Conservation (phyloP, 495 filamentous ascomycete genomes). For the Aspergillus ostianus region DNA sequence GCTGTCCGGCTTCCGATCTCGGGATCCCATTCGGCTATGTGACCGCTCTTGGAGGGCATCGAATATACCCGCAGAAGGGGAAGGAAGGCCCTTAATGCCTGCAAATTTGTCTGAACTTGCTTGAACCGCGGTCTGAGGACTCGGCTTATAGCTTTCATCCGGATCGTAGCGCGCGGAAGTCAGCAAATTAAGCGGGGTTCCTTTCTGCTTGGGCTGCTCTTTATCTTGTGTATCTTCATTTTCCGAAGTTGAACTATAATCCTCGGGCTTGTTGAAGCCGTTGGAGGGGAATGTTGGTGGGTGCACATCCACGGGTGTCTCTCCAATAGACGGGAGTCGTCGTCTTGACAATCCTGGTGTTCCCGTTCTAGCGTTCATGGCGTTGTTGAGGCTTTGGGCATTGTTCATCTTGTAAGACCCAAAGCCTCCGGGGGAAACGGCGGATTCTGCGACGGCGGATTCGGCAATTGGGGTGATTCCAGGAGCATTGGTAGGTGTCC, state of each 20-base stretch:
- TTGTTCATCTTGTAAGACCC: constrained; percentile 64
- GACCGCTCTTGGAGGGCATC: constrained; percentile 57
- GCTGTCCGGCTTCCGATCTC: constrained; percentile 77
- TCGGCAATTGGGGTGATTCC: constrained; percentile 89
- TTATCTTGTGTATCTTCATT: constrained; percentile 42
- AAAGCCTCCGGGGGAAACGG: constrained; percentile 72
- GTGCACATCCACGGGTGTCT: constrained; percentile 61
- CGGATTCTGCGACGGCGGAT: constrained; percentile 83
- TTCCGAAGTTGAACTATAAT: constrained; percentile 48
- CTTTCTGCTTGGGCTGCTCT: constrained; percentile 28
- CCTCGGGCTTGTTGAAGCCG: constrained; percentile 40
- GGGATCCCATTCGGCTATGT: constrained; percentile 65
- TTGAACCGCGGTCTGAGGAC: constrained; percentile 54
- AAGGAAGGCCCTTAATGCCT: constrained; percentile 54
- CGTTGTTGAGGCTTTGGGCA: constrained; percentile 57
- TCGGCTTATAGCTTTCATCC: constrained; percentile 38
- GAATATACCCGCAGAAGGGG: constrained; percentile 56
- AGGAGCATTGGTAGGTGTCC: constrained; percentile 71
- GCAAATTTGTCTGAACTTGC: constrained; percentile 38
- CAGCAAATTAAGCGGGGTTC: constrained; percentile 36
- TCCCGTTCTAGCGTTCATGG: constrained; percentile 68
- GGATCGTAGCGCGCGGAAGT: constrained; percentile 53
- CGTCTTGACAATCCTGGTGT: constrained; percentile 69
- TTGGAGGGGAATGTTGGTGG: constrained; percentile 45
- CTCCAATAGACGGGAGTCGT: constrained; percentile 81